These are phyloP conservation scores for Histomonas meleagridis DNA, from an alignment of 208 protist species.

Conservation along the genomic window DNA sequence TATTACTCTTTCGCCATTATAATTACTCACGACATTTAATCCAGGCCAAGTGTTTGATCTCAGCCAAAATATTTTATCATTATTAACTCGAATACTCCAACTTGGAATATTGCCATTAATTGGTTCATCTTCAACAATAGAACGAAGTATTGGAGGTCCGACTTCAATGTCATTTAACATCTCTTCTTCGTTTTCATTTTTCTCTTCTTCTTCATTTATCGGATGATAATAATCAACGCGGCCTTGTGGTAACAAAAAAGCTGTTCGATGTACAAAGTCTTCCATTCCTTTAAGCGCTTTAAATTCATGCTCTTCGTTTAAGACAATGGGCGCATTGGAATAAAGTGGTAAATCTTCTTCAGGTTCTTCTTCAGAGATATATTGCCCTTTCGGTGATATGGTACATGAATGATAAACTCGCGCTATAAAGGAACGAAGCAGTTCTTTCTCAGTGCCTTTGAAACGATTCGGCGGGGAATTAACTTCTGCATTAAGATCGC, in stretches of 20 bases:
- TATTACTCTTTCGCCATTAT: not conserved
- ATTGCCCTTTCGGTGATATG: not conserved
- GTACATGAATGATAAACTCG: conserved; percentile 11
- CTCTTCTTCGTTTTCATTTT: not conserved
- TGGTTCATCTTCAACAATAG: not conserved
- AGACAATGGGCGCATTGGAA: not conserved
- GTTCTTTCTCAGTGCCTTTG: not conserved
- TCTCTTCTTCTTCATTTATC: not conserved
- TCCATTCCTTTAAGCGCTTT: not conserved
- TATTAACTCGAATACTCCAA: not conserved
- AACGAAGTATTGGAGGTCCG: not conserved
- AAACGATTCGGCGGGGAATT: not conserved
- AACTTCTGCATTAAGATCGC: not conserved
- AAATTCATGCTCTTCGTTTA: not conserved
- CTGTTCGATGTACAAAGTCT: not conserved
- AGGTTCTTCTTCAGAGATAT: conserved; percentile 15
- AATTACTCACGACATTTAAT: not conserved
- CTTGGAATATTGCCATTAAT: not conserved
- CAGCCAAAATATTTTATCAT: not conserved
- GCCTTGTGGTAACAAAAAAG: not conserved
- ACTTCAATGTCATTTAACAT: not conserved
- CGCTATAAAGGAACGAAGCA: not conserved
- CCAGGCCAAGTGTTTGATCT: conserved; percentile 17
- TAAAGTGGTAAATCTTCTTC: not conserved
- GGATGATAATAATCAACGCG: not conserved